Percentiles rank a stretch among this genome's conserved stretches.
Conservation (phyloP, 1,139 yeast genomes). For the Suhomyces yuchorum region DNA sequence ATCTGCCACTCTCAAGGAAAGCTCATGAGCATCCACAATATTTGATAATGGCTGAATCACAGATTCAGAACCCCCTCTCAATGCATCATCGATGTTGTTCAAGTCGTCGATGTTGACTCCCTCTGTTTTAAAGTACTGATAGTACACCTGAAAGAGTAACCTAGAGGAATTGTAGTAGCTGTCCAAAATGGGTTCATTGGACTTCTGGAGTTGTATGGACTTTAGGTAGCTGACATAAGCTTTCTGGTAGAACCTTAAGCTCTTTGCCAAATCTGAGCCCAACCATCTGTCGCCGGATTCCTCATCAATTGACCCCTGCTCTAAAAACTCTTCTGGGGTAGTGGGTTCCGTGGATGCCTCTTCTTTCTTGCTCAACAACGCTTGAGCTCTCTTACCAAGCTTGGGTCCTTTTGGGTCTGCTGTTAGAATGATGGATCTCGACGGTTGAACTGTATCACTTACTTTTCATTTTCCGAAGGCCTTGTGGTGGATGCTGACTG, state of each 20-base stretch:
- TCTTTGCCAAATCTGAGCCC: slow-evolving; percentile 55
- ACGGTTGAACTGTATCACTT: neutral
- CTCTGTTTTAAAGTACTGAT: slow-evolving; percentile 44
- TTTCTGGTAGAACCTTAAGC: slow-evolving; percentile 53
- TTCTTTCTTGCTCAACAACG: slow-evolving; percentile 15
- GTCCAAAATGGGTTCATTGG: slow-evolving; percentile 28
- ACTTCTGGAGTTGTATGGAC: slow-evolving; percentile 27
- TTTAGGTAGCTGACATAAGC: slow-evolving; percentile 42
- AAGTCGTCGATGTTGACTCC: slow-evolving; percentile 43
- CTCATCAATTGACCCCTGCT: slow-evolving; percentile 50
- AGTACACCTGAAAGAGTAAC: slow-evolving; percentile 51
- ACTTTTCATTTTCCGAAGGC: slow-evolving; percentile 10
- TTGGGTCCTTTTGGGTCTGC: slow-evolving; percentile 22
- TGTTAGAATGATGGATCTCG: slow-evolving; percentile 1
- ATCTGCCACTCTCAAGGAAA: slow-evolving; percentile 30
- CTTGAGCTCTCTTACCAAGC: slow-evolving; percentile 23
- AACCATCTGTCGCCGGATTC: slow-evolving; percentile 63
- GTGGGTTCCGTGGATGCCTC: slow-evolving; percentile 26
- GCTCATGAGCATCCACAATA: slow-evolving; percentile 43
- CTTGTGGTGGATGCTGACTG: neutral
- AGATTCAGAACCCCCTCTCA: slow-evolving; percentile 31
- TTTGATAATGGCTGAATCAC: slow-evolving; percentile 41
- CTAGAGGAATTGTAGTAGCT: slow-evolving; percentile 52
- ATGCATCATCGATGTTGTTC: slow-evolving; percentile 44
- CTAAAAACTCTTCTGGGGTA: slow-evolving; percentile 50